A percentile compares a stretch with the other conserved stretches of the same genome.
These are phyloP conservation scores for Epichloe sibirici DNA, from an alignment of 2,329 filamentous ascomycete genomes.

Conservation along the genomic window DNA sequence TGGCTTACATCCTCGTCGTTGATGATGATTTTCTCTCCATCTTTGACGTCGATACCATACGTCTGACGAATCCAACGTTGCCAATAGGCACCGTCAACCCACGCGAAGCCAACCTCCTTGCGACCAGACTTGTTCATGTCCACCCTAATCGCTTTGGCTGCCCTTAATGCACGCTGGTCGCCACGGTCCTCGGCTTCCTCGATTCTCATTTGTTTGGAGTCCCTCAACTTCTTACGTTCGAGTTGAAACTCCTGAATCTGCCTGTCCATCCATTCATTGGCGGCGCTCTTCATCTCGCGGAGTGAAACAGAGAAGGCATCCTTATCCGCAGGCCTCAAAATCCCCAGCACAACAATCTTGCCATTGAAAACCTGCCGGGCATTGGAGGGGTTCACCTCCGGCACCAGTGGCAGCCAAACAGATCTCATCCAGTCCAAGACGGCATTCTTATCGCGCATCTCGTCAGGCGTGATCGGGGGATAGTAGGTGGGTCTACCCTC, in stretches of 20 bases:
- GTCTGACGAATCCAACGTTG: slow-evolving; percentile 93
- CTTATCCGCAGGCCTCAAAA: slow-evolving; percentile 67
- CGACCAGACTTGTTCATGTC: slow-evolving; percentile 79
- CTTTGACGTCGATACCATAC: slow-evolving; percentile 77
- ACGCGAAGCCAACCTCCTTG: slow-evolving; percentile 88
- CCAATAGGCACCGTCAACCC: slow-evolving; percentile 97
- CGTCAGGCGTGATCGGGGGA: slow-evolving; percentile 70
- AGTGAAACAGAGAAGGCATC: slow-evolving; percentile 69
- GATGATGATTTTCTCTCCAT: slow-evolving; percentile 87
- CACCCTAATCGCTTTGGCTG: slow-evolving; percentile 83
- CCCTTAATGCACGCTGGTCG: slow-evolving; percentile 73
- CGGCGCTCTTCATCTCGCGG: slow-evolving; percentile 88
- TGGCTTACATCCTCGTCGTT: slow-evolving; percentile 87
- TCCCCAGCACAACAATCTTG: slow-evolving; percentile 86
- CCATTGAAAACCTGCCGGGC: slow-evolving; percentile 90
- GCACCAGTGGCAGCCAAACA: slow-evolving; percentile 92
- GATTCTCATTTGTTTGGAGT: slow-evolving; percentile 88
- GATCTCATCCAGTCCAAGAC: slow-evolving; percentile 89
- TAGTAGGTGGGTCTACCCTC: slow-evolving; percentile 89
- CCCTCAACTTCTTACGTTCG: slow-evolving; percentile 82
- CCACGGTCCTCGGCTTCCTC: slow-evolving; percentile 92
- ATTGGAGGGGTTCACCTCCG: slow-evolving; percentile 83
- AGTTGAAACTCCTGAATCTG: slow-evolving; percentile 84
- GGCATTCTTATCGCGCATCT: slow-evolving; percentile 76
- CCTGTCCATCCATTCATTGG: slow-evolving; percentile 96